Conservation (phyloP, 495 filamentous ascomycete genomes). For the Tuber aestivum region DNA sequence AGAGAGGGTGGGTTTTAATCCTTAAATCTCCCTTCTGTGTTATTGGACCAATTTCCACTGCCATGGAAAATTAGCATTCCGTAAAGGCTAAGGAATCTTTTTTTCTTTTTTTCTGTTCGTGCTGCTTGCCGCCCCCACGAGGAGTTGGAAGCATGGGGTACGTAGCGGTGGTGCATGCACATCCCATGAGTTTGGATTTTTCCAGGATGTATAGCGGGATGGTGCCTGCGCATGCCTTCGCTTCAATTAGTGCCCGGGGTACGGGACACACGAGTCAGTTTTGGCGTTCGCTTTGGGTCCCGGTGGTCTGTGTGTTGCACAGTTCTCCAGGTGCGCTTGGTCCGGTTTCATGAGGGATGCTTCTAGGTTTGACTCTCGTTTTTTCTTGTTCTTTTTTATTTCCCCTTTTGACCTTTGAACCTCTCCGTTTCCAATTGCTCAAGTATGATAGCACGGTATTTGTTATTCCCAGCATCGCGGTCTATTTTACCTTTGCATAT, state of each 20-base stretch:
- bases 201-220: constrained; percentile 39
- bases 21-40: background rate
- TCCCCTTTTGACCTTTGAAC: background rate
- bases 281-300: constrained; percentile 30
- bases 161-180: constrained; percentile 24
- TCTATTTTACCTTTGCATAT: constrained; percentile 18
- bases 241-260: constrained; percentile 40
- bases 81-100: constrained; percentile 24
- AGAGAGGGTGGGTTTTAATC: constrained; percentile 17
- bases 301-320: constrained; percentile 35
- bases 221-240: constrained; percentile 36
- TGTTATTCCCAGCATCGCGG: background rate
- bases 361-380: constrained; percentile 4
- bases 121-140: constrained; percentile 36
- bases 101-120: background rate
- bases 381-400: background rate
- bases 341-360: constrained; percentile 22
- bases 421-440: background rate
- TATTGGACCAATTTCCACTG: constrained; percentile 35
- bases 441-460: background rate
- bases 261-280: constrained; percentile 36
- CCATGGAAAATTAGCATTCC: constrained; percentile 24
- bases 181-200: constrained; percentile 37
- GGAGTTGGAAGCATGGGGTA: constrained; percentile 15
- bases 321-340: constrained; percentile 14